Evolutionary conservation across 2,329 filamentous ascomycete species (phyloP), one percentile per base, ranked within the genome.

Genomic region (Emergomyces africanus): DNA sequence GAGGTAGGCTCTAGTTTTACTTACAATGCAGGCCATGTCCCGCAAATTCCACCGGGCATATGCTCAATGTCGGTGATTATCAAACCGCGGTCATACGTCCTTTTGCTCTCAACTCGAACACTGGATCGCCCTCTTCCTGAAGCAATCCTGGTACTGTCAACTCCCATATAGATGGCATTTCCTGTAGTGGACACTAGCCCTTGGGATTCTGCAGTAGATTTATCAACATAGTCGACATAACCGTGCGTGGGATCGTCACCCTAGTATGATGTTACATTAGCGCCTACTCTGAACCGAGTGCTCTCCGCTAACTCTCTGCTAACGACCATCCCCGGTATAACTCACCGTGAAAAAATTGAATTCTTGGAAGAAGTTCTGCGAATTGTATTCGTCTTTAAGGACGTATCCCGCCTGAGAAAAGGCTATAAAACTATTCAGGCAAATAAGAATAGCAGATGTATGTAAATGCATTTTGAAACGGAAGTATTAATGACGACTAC

Each of bases 171-270:
- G 18, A 62, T 57, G 58, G 54, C 63, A 33, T 61, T 62, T 42
- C 57, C 62, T 23, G 37, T 23, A 20, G 65, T 63, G 42, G 61
- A 63, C 54, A 65, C 62, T 57, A 66, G 37, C 54, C 53, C 62
- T 35, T 9, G 62, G 53, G 62, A 51, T 54, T 61, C 54, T 18
- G 65, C 65, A 23, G 65, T 61, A 33, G 64, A 57, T 23, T 67
- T 67, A 42, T 69, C 64, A 39, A 68, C 69, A 54, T 72, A 75
- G 61, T 82, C 71, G 64, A 90, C 87, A 64, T 83, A 87, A 33
- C 87, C 87, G 61, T 83, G 64, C 0, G 87, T 90, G 0, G 87
- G 87, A 66, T 90, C 87, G 5, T 42, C 53, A 20, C 53, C 4
- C 53, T 55, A 33, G 23, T 44, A 55, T 64, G 50, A 39, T 60